A percentile compares a stretch with the other conserved stretches of the same genome.
phyloP scores from a whole-genome alignment of 2,329 filamentous ascomycete species.

The Fusarium robinianum region DNA sequence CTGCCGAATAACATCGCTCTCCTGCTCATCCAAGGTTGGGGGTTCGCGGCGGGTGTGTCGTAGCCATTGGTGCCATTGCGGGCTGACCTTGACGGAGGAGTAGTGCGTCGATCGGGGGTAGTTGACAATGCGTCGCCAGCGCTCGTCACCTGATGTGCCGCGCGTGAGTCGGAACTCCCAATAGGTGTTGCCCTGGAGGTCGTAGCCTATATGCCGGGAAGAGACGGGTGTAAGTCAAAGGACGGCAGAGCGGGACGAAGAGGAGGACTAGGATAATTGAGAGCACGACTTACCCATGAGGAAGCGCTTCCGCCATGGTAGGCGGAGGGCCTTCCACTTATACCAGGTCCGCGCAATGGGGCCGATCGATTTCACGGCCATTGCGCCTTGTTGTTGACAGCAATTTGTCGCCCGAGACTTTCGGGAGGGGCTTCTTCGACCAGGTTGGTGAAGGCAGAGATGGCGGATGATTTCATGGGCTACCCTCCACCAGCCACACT shows the following conservation, averaged over 20 bases:
- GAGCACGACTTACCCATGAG: conserved; percentile 64
- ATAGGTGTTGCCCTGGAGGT: conserved; percentile 69
- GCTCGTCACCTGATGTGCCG: conserved; percentile 43
- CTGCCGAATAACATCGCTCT: conserved; percentile 56
- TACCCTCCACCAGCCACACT: conserved; percentile 18
- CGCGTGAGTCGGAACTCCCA: conserved; percentile 66
- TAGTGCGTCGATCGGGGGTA: conserved; percentile 60
- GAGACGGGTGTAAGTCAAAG: conserved; percentile 26
- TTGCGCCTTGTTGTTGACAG: conserved; percentile 26
- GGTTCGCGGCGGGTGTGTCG: conserved; percentile 60
- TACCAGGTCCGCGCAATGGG: conserved; percentile 54
- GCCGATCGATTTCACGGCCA: conserved; percentile 46
- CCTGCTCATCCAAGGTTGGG: conserved; percentile 62
- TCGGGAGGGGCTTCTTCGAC: conserved; percentile 21
- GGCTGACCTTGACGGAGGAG: conserved; percentile 60
- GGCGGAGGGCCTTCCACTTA: conserved; percentile 63
- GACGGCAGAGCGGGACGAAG: conserved; percentile 2
- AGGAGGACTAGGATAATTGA: neutral
- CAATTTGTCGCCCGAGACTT: conserved; percentile 9
- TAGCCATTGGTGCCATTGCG: conserved; percentile 72
- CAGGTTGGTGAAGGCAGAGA: conserved; percentile 3
- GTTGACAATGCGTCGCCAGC: conserved; percentile 65
- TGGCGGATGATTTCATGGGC: conserved; percentile 19
- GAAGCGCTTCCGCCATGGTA: conserved; percentile 68
- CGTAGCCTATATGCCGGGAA: conserved; percentile 63